Percentiles rank a stretch among this genome's conserved stretches.
Evolutionary conservation across 139 green algal genomes (phyloP).

Genomic region (Spirogloea muscicola): DNA sequence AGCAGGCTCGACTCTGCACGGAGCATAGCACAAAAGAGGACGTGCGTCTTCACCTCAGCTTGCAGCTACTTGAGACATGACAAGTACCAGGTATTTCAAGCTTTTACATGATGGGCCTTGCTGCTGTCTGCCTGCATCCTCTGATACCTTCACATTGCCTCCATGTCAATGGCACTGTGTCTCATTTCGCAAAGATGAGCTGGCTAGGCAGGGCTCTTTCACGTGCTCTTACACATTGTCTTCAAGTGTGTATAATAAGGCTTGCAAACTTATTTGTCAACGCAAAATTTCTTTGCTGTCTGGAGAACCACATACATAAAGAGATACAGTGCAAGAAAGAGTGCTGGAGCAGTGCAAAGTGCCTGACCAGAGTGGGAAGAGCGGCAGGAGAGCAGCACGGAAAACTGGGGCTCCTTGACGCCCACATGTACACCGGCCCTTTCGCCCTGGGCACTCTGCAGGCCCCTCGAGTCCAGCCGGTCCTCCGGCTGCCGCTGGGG

Average conservation of each 20-base stretch:
- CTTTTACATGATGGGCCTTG: no score
- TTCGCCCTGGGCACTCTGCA: not conserved
- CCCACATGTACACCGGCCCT: conserved; percentile 1
- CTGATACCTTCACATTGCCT: no score
- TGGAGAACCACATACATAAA: no score
- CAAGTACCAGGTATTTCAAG: no score
- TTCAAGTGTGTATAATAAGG: no score
- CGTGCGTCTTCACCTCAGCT: no score
- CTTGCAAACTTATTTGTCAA: no score
- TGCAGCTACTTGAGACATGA: no score
- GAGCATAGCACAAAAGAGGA: not conserved
- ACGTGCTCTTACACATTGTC: no score
- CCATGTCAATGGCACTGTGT: conserved; percentile 1
- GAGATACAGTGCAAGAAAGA: not conserved
- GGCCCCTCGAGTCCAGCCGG: not conserved
- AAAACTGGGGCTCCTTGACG: conserved; percentile 17
- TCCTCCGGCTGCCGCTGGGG: not conserved
- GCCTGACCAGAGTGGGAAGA: conserved; percentile 23
- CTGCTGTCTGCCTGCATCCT: no score
- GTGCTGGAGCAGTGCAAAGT: not conserved
- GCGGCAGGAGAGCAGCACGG: conserved; percentile 13
- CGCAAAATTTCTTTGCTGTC: no score
- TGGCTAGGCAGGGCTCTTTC: no score
- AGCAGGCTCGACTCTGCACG: conserved; percentile 12
- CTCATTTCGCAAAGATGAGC: not conserved